Evolutionary conservation across 345 rosid genomes (phyloP).

Genomic region (Citrus inodora): DNA sequence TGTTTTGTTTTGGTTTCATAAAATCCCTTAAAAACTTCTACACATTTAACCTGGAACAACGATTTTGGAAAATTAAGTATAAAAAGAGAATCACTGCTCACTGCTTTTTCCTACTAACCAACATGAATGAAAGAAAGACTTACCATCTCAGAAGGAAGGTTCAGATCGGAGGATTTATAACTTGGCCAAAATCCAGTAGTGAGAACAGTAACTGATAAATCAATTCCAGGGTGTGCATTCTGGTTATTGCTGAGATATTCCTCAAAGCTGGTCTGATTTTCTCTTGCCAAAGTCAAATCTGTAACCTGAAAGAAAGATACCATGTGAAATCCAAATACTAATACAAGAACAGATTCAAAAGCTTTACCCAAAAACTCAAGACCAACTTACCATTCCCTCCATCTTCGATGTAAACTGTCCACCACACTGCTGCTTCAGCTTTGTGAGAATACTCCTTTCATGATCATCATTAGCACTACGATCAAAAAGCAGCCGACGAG

Average conservation of each 20-base stretch:
- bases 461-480: constrained; percentile 70
- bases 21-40: constrained; percentile 61
- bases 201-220: constrained; percentile 75
- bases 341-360: not conserved
- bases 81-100: not conserved
- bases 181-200: constrained; percentile 96
- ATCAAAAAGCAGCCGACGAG: constrained; percentile 65
- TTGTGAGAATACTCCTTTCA: constrained; percentile 73
- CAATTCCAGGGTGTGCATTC: constrained; percentile 64
- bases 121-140: not conserved
- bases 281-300: constrained; percentile 83
- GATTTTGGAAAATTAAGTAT: not conserved
- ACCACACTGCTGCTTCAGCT: constrained; percentile 69
- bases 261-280: constrained; percentile 70
- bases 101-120: not conserved
- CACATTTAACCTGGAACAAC: constrained; percentile 58
- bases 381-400: constrained; percentile 74
- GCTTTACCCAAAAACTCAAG: not conserved
- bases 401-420: constrained; percentile 67
- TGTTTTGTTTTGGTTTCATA: constrained; percentile 59
- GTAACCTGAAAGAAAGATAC: constrained; percentile 51
- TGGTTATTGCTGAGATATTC: constrained; percentile 58
- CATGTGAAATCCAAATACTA: not conserved
- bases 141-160: constrained; percentile 85
- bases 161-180: constrained; percentile 76